These are phyloP conservation scores for Cercospora sp. DNA, from an alignment of 2,329 filamentous ascomycete species.

Conservation along the genomic window DNA sequence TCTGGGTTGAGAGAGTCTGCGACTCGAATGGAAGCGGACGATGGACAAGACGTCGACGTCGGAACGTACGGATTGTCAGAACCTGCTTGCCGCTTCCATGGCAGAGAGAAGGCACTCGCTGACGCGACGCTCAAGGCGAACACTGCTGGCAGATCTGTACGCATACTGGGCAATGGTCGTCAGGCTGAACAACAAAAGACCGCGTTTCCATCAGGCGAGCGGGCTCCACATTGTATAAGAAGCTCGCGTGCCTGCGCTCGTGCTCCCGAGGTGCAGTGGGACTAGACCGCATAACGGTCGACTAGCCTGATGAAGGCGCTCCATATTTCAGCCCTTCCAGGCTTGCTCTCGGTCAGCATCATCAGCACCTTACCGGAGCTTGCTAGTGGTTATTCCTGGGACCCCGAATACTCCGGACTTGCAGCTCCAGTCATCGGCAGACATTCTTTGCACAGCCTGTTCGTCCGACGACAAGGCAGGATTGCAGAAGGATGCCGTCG, in stretches of 20 bases:
- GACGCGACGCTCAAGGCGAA: slow-evolving; percentile 4
- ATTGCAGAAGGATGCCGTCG: not conserved
- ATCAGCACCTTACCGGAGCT: not conserved
- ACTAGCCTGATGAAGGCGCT: not conserved
- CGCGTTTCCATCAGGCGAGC: not conserved
- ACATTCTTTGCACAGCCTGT: not conserved
- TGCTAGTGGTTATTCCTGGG: not conserved
- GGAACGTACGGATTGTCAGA: slow-evolving; percentile 12
- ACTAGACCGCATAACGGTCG: slow-evolving; percentile 1
- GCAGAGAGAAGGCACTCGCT: not conserved
- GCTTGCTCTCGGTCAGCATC: not conserved
- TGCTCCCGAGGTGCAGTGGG: slow-evolving; percentile 5
- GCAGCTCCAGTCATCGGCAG: not conserved
- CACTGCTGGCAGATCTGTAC: not conserved
- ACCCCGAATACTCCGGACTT: not conserved
- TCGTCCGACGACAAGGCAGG: not conserved
- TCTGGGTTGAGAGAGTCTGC: slow-evolving; percentile 14
- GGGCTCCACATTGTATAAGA: not conserved
- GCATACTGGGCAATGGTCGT: not conserved
- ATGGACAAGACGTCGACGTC: slow-evolving; percentile 10
- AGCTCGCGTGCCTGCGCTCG: not conserved
- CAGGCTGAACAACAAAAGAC: not conserved
- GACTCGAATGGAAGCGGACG: slow-evolving; percentile 4
- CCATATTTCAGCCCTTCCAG: not conserved
- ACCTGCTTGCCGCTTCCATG: slow-evolving; percentile 11